phyloP scores from a whole-genome alignment of 768 basidiomycete species.

The Jaapia argillacea region DNA sequence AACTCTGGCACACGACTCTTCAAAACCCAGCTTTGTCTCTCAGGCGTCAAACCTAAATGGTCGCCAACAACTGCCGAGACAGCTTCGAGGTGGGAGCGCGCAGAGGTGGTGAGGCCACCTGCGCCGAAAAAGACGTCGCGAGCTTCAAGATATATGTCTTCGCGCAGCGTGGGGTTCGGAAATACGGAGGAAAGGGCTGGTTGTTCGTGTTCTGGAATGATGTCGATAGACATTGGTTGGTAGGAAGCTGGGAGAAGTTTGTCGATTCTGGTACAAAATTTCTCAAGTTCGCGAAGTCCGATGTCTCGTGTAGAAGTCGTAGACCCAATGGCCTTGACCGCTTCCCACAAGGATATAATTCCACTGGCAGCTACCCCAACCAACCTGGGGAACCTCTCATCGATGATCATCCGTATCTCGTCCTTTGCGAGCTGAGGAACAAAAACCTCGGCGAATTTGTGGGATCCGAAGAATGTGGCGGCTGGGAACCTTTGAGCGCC shows the following conservation, averaged over 20 bases:
- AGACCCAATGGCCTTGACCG: slow-evolving; percentile 40
- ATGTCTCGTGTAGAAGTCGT: slow-evolving; percentile 46
- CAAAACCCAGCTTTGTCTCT: slow-evolving; percentile 64
- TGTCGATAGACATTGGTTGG: slow-evolving; percentile 30
- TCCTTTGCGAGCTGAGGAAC: slow-evolving; percentile 48
- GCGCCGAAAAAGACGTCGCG: slow-evolving; percentile 89
- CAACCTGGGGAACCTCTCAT: slow-evolving; percentile 55
- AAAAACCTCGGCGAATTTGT: slow-evolving; percentile 70
- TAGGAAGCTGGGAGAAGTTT: slow-evolving; percentile 42
- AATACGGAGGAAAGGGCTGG: slow-evolving; percentile 36
- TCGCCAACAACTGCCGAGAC: slow-evolving; percentile 48
- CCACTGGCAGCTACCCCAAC: slow-evolving; percentile 34
- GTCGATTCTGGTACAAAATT: slow-evolving; percentile 71
- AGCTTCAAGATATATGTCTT: slow-evolving; percentile 84
- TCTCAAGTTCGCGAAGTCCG: slow-evolving; percentile 74
- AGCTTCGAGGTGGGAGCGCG: slow-evolving; percentile 36
- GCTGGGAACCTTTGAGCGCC: slow-evolving; percentile 36
- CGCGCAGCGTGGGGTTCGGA: slow-evolving; percentile 66
- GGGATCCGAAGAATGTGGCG: slow-evolving; percentile 74
- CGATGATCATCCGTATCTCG: slow-evolving; percentile 66
- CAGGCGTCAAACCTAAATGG: slow-evolving; percentile 55
- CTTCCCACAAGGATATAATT: slow-evolving; percentile 63
- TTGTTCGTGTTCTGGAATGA: slow-evolving; percentile 15
- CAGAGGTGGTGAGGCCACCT: slow-evolving; percentile 40
- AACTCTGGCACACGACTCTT: slow-evolving; percentile 56